Conservation (phyloP, 2,329 filamentous ascomycete genomes). For the Trichoderma gracile region DNA sequence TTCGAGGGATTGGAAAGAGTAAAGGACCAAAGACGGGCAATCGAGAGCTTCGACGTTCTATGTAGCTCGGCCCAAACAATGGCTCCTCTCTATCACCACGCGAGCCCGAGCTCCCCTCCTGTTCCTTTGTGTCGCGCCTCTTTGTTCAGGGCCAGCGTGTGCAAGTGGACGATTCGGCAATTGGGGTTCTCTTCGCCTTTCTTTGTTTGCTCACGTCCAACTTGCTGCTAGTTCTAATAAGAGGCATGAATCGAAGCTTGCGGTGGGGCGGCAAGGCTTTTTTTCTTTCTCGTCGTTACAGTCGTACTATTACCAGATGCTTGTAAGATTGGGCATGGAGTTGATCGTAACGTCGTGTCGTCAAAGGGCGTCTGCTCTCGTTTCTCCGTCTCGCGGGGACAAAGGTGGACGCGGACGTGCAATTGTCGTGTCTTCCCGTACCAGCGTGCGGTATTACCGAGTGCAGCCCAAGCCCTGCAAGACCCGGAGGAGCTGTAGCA, state of each 20-base stretch:
- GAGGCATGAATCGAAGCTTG: conserved; percentile 22
- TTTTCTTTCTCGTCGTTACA: conserved; percentile 36
- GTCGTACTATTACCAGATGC: conserved; percentile 35
- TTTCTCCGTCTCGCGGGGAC: conserved; percentile 1
- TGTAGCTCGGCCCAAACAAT: conserved; percentile 28
- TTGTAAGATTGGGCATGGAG: conserved; percentile 25
- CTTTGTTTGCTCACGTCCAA: conserved; percentile 23
- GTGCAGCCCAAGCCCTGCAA: conserved; percentile 17
- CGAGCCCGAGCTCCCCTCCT: conserved; percentile 3
- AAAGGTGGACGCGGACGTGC: background rate
- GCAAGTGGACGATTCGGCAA: background rate
- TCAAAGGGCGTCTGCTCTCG: conserved; percentile 4
- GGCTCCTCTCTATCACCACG: conserved; percentile 20
- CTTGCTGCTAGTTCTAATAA: conserved; percentile 11
- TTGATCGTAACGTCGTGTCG: conserved; percentile 12
- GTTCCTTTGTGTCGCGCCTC: background rate
- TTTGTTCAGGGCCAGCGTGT: conserved; percentile 16
- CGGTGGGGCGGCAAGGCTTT: conserved; percentile 28
- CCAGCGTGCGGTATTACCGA: conserved; percentile 14
- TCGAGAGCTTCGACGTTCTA: conserved; percentile 40
- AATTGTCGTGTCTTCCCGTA: conserved; percentile 26
- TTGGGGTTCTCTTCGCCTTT: conserved; percentile 12
- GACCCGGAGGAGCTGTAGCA: background rate
- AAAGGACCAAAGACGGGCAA: conserved; percentile 28
- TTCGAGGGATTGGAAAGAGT: conserved; percentile 10